phyloP scores from a whole-genome alignment of 2,329 filamentous ascomycete species.

The Phaeosphaeria sp. region DNA sequence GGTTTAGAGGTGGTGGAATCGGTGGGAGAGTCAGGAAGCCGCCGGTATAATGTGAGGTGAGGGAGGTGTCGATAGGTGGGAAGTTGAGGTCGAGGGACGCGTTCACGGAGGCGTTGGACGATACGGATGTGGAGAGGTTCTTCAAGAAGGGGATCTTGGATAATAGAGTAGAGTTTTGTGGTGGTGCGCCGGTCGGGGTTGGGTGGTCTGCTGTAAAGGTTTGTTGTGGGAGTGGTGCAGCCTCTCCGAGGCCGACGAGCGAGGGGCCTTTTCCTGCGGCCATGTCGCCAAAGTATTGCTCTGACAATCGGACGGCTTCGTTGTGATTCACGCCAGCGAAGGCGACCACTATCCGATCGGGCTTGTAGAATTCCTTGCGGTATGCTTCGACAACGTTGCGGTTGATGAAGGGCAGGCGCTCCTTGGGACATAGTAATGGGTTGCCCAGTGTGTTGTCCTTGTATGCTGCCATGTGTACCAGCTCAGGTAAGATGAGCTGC shows the following conservation, averaged over 20 bases:
- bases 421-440: slow-evolving; percentile 87
- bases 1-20: slow-evolving; percentile 78
- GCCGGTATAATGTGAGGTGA: slow-evolving; percentile 85
- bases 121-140: slow-evolving; percentile 78
- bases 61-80: slow-evolving; percentile 63
- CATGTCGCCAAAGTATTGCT: slow-evolving; percentile 95
- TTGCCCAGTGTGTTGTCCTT: slow-evolving; percentile 96
- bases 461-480: slow-evolving; percentile 94
- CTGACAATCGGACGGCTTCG: slow-evolving; percentile 78
- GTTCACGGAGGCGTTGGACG: slow-evolving; percentile 62
- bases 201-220: slow-evolving; percentile 52
- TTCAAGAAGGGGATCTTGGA: slow-evolving; percentile 91
- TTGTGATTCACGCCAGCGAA: slow-evolving; percentile 90
- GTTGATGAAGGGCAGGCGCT: slow-evolving; percentile 78
- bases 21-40: slow-evolving; percentile 87
- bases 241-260: slow-evolving; percentile 39
- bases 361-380: slow-evolving; percentile 81
- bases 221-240: slow-evolving; percentile 45
- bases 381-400: slow-evolving; percentile 78
- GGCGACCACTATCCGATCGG: slow-evolving; percentile 90
- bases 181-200: slow-evolving; percentile 47
- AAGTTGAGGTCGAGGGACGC: slow-evolving; percentile 57
- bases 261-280: slow-evolving; percentile 59
- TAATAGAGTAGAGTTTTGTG: slow-evolving; percentile 70
- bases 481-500: slow-evolving; percentile 91